These are phyloP conservation scores for Exophiala alcalophila DNA, from an alignment of 2,329 filamentous ascomycete genomes.

Conservation along the genomic window DNA sequence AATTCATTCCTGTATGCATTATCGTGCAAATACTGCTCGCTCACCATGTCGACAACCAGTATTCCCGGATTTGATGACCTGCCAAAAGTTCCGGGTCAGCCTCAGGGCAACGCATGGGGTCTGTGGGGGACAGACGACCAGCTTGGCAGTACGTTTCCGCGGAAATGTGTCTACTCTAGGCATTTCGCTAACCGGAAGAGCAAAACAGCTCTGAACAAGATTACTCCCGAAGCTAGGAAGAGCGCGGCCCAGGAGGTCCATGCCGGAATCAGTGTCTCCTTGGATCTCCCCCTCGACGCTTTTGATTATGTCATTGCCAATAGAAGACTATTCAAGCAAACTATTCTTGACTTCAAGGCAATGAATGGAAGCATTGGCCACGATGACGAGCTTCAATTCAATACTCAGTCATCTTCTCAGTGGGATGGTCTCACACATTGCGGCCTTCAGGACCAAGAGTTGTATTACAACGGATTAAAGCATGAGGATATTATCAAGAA, in stretches of 20 bases:
- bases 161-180: neutral
- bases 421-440: conserved; percentile 23
- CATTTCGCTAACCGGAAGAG: neutral
- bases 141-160: neutral
- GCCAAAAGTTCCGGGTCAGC: conserved; percentile 1
- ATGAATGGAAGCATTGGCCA: neutral
- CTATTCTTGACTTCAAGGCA: neutral
- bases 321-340: neutral
- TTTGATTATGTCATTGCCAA: neutral
- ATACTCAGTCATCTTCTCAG: conserved; percentile 9
- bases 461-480: conserved; percentile 37
- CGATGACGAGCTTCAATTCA: conserved; percentile 6
- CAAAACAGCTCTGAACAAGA: conserved; percentile 1
- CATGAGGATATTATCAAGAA: conserved; percentile 27
- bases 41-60: neutral
- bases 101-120: neutral
- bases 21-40: too few relatives aligned
- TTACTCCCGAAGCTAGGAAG: neutral
- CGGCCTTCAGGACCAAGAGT: conserved; percentile 34
- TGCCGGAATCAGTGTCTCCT: neutral
- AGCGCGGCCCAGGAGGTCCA: neutral
- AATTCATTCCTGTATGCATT: too few relatives aligned
- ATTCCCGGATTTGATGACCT: neutral
- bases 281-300: neutral
- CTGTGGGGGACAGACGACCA: neutral